Evolutionary conservation across 192 early-diverging fungal species (phyloP).

Genomic region (Backusella tuberculispora): DNA sequence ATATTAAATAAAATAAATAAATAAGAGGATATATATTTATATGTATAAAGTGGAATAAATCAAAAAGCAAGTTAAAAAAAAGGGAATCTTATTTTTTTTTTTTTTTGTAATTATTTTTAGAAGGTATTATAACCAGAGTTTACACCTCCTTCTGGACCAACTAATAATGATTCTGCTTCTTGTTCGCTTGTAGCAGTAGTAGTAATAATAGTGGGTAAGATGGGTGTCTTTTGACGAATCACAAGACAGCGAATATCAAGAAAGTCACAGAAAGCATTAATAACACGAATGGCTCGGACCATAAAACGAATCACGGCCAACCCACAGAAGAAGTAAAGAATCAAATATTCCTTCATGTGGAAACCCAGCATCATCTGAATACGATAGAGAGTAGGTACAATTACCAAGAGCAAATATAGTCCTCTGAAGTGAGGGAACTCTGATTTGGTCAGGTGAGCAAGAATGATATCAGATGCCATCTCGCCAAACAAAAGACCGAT

Average conservation of each 20-base stretch:
- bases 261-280: conserved; percentile 85
- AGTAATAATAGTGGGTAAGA: neutral
- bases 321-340: conserved; percentile 66
- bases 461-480: conserved; percentile 87
- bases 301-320: conserved; percentile 74
- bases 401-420: conserved; percentile 67
- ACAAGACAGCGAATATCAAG: conserved; percentile 83
- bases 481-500: conserved; percentile 83
- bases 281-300: conserved; percentile 83
- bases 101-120: neutral
- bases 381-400: conserved; percentile 28
- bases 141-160: neutral
- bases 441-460: conserved; percentile 87
- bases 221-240: conserved; percentile 10
- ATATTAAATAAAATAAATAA: neutral
- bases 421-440: conserved; percentile 81
- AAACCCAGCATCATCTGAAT: conserved; percentile 56
- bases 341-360: conserved; percentile 56
- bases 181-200: neutral
- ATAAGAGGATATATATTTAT: neutral
- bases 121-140: conserved; percentile 15
- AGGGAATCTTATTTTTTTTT: conserved; percentile 3
- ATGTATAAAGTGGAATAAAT: neutral
- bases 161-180: neutral
- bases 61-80: neutral